These are phyloP conservation scores for Rhynchosporium graminicola DNA, from an alignment of 2,329 filamentous ascomycete genomes.

Conservation along the genomic window DNA sequence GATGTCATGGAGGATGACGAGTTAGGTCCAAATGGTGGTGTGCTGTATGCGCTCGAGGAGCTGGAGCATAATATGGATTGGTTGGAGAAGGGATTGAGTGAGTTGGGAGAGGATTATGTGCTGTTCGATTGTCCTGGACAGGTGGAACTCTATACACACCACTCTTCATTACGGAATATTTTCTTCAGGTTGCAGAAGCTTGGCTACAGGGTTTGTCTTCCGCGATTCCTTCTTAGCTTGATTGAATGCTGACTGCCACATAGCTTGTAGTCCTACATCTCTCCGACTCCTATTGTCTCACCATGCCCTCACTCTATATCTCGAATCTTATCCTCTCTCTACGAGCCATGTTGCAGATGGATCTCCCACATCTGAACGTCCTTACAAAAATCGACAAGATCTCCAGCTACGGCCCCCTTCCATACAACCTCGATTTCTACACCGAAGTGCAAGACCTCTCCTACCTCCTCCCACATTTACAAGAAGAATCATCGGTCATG, in stretches of 20 bases:
- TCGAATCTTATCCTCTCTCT: slow-evolving; percentile 91
- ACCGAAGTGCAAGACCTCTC: slow-evolving; percentile 94
- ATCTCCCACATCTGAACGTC: slow-evolving; percentile 93
- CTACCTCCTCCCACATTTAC: slow-evolving; percentile 78
- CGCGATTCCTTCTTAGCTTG: slow-evolving; percentile 15
- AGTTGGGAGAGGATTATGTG: slow-evolving; percentile 85
- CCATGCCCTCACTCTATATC: slow-evolving; percentile 90
- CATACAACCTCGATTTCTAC: slow-evolving; percentile 96
- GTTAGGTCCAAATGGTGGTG: slow-evolving; percentile 87
- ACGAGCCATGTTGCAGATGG: slow-evolving; percentile 97
- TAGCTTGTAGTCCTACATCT: slow-evolving; percentile 93
- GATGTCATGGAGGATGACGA: slow-evolving; percentile 92
- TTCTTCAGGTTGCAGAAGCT: slow-evolving; percentile 88
- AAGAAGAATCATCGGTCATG: slow-evolving; percentile 72
- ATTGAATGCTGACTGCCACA: slow-evolving; percentile 33
- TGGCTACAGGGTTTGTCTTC: slow-evolving; percentile 76
- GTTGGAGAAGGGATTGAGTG: slow-evolving; percentile 78
- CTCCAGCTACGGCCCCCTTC: slow-evolving; percentile 77
- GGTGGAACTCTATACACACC: slow-evolving; percentile 95
- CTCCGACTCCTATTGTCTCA: slow-evolving; percentile 91
- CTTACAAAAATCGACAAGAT: slow-evolving; percentile 98
- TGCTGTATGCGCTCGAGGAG: slow-evolving; percentile 93
- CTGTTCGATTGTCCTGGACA: slow-evolving; percentile 97
- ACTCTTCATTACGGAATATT: slow-evolving; percentile 87
- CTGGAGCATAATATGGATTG: slow-evolving; percentile 92